Evolutionary conservation across 192 early-diverging fungal genomes (phyloP), one percentile per base, ranked within the genome.

Genomic region (Rhizoclosmatium sp.): DNA sequence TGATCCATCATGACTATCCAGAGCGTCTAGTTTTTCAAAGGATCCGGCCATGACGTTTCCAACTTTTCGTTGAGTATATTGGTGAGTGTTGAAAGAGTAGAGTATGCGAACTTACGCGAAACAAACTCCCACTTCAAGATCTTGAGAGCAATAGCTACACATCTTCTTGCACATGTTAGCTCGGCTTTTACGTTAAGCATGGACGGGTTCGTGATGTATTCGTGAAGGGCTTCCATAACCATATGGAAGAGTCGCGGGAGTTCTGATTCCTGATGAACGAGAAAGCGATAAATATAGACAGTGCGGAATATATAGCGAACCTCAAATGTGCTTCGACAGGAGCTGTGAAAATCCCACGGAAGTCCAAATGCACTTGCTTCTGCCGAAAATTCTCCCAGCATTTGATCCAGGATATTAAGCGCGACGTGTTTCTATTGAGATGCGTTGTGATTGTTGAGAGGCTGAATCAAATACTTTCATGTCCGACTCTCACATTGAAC

Each of bases 121-220:
- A 62, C 79, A 67, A 80, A 80, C 19, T 75, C 72, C 79, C 79
- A 80, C 14, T 46, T 67, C 21, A 80, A 46, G 41, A 80, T 71
- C 59, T 66, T 74, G 9, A 75, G 16, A 4, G 79, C 71, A 47
- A 80, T 74, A 0, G 47, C 59, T 5, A 75, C 59, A 51, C 62
- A 80, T 39, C 51, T 42, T 47, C 58, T 62, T 54, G 72, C 64
- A 65, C 48, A 66, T 14, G 31, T 54, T n/a, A 69, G 23, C 21
- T 72, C 78, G 4, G 21, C 66, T 61, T 67, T 61, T 7, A 51
- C 12, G n/a, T 72, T 59, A n/a, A 80, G 44, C n/a, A 62, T 3
- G 1, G 31, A 3, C 31, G 79, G 54, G 23, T 75, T 21, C 12
- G 48, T 39, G 14, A 19, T 47, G 48, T 75, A 80, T 75, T 80